These are phyloP conservation scores for Bipolaris sorokiniana DNA, from an alignment of 2,329 filamentous ascomycete species.

Conservation along the genomic window DNA sequence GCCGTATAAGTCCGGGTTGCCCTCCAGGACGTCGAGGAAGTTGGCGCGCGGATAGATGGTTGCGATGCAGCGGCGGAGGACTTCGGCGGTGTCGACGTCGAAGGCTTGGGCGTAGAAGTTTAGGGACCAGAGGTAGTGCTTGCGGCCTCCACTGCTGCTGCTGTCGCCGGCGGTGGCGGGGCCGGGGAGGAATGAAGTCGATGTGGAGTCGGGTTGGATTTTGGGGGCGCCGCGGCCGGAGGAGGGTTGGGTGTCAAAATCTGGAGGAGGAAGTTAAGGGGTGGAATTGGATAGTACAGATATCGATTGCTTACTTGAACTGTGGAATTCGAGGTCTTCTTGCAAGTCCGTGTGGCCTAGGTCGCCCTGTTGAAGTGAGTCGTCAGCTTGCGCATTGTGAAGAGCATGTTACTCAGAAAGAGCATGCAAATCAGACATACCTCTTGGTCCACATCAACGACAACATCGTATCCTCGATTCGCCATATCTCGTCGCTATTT, in stretches of 20 bases:
- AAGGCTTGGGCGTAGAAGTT: conserved; percentile 98
- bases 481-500: conserved; percentile 61
- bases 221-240: conserved; percentile 45
- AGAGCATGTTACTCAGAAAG: neutral
- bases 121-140: conserved; percentile 90
- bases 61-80: conserved; percentile 83
- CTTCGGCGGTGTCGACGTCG: conserved; percentile 92
- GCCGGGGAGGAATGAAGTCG: conserved; percentile 47
- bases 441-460: conserved; percentile 97
- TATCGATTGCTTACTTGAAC: conserved; percentile 65
- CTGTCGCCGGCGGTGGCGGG: conserved; percentile 26
- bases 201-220: conserved; percentile 51
- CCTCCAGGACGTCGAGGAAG: conserved; percentile 96
- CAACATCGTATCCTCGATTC: conserved; percentile 92
- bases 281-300: no score
- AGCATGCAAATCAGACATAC: conserved; percentile 55
- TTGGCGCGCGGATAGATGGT: conserved; percentile 90
- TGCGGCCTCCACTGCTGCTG: conserved; percentile 51
- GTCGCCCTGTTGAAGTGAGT: conserved; percentile 70
- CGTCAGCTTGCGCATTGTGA: neutral
- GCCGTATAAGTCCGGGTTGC: conserved; percentile 95
- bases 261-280: conserved; percentile 40
- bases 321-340: conserved; percentile 99
- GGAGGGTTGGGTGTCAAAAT: conserved; percentile 69
- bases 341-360: conserved; percentile 97